A percentile compares a stretch with the other conserved stretches of the same genome.
These are phyloP conservation scores for Kappamyces sp. DNA, from an alignment of 192 early-diverging fungal genomes.

Conservation along the genomic window DNA sequence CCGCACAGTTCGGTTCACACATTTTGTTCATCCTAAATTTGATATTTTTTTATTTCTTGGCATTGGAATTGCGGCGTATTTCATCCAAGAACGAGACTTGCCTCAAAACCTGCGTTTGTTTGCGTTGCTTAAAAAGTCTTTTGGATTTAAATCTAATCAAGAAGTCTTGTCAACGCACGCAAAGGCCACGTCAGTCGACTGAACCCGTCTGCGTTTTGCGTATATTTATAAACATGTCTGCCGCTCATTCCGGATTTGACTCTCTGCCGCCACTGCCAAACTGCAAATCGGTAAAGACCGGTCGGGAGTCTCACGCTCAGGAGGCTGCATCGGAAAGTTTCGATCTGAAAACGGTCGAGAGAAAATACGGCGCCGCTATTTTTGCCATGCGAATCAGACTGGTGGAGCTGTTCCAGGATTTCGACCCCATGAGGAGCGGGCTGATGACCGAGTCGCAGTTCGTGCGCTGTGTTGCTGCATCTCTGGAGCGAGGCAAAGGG, in stretches of 20 bases:
- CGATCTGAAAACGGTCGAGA: slow-evolving; percentile 26
- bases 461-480: slow-evolving; percentile 30
- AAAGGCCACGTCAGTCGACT: slow-evolving; percentile 1
- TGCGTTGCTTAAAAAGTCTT: neutral
- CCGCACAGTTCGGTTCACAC: slow-evolving; percentile 26
- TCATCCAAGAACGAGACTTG: slow-evolving; percentile 27
- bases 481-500: slow-evolving; percentile 36
- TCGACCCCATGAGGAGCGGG: slow-evolving; percentile 43
- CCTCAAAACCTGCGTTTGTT: slow-evolving; percentile 1
- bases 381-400: slow-evolving; percentile 42
- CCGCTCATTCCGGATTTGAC: neutral
- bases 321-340: neutral
- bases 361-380: slow-evolving; percentile 40
- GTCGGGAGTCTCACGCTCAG: neutral
- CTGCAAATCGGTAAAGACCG: neutral
- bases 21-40: slow-evolving; percentile 24
- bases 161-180: neutral
- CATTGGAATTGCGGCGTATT: slow-evolving; percentile 33
- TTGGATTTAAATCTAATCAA: slow-evolving; percentile 1
- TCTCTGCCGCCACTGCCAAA: neutral
- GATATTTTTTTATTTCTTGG: slow-evolving; percentile 33
- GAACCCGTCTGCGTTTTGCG: neutral
- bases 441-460: slow-evolving; percentile 44
- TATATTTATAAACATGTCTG: neutral
- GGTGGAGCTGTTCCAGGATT: slow-evolving; percentile 48